Conservation (phyloP, 148 eudicot genomes). For the Polygonum aviculare region DNA sequence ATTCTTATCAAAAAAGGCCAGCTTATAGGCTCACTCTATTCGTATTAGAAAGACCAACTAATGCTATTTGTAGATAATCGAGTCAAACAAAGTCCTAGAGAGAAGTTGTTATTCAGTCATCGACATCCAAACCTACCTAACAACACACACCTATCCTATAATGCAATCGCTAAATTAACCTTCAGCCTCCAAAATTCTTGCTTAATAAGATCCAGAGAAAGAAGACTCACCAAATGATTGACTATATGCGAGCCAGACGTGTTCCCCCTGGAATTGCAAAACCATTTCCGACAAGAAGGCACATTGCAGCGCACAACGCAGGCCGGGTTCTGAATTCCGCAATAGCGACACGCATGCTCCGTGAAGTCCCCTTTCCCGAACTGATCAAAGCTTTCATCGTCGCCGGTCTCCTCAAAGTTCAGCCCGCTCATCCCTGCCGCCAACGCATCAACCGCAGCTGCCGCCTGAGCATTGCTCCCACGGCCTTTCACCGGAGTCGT, state of each 20-base stretch:
- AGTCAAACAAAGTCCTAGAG: too few relatives aligned
- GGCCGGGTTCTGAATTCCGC: constrained; percentile 89
- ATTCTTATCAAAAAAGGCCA: background rate
- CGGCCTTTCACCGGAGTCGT: constrained; percentile 16
- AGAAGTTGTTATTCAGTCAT: background rate
- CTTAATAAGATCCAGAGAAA: background rate
- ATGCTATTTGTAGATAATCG: too few relatives aligned
- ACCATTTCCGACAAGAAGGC: constrained; percentile 91
- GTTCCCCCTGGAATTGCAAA: constrained; percentile 70
- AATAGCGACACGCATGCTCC: constrained; percentile 90
- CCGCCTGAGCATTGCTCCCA: constrained; percentile 19
- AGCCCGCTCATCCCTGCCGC: constrained; percentile 71
- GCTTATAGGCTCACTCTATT: too few relatives aligned
- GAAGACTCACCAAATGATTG: constrained; percentile 48
- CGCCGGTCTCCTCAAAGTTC: constrained; percentile 88
- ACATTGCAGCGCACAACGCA: constrained; percentile 93
- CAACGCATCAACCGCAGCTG: constrained; percentile 46
- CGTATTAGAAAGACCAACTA: too few relatives aligned
- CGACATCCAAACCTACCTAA: background rate
- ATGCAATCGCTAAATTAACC: background rate
- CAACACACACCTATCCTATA: background rate
- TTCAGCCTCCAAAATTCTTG: background rate
- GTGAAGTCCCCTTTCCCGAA: constrained; percentile 61
- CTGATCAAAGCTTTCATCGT: constrained; percentile 61
- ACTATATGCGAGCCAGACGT: constrained; percentile 47